A percentile compares a stretch with the other conserved stretches of the same genome.
Evolutionary conservation across 768 basidiomycete genomes (phyloP).

Genomic region (Trametes cinnabarina): DNA sequence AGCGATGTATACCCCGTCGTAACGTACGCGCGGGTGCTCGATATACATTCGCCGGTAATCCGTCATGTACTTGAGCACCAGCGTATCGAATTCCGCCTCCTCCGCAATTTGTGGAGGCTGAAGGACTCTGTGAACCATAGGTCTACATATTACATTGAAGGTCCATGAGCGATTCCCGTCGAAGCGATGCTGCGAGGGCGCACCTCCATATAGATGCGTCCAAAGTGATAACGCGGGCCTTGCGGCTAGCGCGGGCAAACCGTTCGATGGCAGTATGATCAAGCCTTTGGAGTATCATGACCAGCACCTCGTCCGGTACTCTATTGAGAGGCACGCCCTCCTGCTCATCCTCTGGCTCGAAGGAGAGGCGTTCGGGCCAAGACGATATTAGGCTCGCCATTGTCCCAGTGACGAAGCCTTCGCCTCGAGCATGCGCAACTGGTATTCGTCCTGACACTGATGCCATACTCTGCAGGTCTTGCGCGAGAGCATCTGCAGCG

Average conservation of each 20-base stretch:
- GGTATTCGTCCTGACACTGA: slow-evolving; percentile 3
- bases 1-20: slow-evolving; percentile 90
- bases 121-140: slow-evolving; percentile 64
- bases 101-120: slow-evolving; percentile 71
- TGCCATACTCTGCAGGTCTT: slow-evolving; percentile 12
- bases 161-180: neutral
- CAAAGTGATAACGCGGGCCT: slow-evolving; percentile 68
- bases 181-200: slow-evolving; percentile 13
- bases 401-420: slow-evolving; percentile 34
- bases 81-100: slow-evolving; percentile 44
- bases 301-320: slow-evolving; percentile 76
- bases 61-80: slow-evolving; percentile 51
- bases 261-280: slow-evolving; percentile 71
- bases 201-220: slow-evolving; percentile 79
- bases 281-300: slow-evolving; percentile 63
- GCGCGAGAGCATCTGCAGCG: slow-evolving; percentile 11
- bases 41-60: slow-evolving; percentile 78
- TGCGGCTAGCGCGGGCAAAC: slow-evolving; percentile 72
- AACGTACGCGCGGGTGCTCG: slow-evolving; percentile 79
- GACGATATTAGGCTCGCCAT: slow-evolving; percentile 47
- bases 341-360: slow-evolving; percentile 69
- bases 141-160: slow-evolving; percentile 37
- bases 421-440: slow-evolving; percentile 11
- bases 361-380: slow-evolving; percentile 51
- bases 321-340: slow-evolving; percentile 51